Conservation (phyloP, 345 rosid species). For the Lagerstroemia speciosa region DNA sequence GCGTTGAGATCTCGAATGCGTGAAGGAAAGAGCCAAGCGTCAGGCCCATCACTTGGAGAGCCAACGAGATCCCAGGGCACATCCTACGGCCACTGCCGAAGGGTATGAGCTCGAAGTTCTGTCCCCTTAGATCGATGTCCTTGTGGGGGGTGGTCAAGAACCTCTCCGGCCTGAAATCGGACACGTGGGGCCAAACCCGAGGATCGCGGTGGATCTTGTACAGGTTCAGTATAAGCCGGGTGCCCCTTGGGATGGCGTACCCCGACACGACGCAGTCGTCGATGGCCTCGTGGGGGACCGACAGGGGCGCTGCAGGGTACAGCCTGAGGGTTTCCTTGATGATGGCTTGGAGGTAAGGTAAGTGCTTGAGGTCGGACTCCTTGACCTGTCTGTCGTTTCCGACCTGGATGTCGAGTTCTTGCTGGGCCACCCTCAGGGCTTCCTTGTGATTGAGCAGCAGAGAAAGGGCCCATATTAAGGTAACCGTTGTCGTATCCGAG, state of each 20-base stretch:
- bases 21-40: conserved; percentile 26
- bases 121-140: conserved; percentile 23
- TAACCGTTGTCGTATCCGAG: conserved; percentile 27
- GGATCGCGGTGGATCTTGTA: conserved; percentile 30
- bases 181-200: conserved; percentile 21
- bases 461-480: conserved; percentile 37
- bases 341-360: conserved; percentile 26
- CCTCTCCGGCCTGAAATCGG: conserved; percentile 29
- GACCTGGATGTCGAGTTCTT: conserved; percentile 28
- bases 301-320: conserved; percentile 26
- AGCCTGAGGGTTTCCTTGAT: conserved; percentile 34
- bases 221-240: conserved; percentile 18
- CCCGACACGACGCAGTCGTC: conserved; percentile 30
- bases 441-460: conserved; percentile 27
- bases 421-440: conserved; percentile 23
- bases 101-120: conserved; percentile 28
- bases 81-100: conserved; percentile 30
- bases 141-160: conserved; percentile 28
- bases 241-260: conserved; percentile 26
- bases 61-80: conserved; percentile 31
- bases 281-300: conserved; percentile 23
- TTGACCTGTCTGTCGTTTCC: conserved; percentile 22
- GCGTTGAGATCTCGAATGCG: conserved; percentile 19
- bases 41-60: conserved; percentile 21
- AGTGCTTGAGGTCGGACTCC: conserved; percentile 22